Conservation (phyloP, 129 eudicot genomes). For the Artemisia annua region DNA sequence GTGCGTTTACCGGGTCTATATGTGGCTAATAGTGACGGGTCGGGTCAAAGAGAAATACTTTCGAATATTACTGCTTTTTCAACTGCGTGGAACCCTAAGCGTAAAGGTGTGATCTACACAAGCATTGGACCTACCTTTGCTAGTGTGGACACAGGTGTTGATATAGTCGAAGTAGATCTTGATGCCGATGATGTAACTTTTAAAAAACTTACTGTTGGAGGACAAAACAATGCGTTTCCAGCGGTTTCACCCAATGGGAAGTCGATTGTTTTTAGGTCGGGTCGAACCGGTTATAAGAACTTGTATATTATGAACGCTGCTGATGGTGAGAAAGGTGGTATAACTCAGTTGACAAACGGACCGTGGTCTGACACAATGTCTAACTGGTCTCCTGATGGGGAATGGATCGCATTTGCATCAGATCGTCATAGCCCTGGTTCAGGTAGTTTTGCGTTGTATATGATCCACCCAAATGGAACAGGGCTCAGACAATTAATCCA, state of each 20-base stretch:
- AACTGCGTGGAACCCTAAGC: conserved; percentile 67
- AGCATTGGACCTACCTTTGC: conserved; percentile 81
- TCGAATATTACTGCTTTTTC: conserved; percentile 44
- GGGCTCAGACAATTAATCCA: conserved; percentile 68
- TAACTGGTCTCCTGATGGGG: conserved; percentile 91
- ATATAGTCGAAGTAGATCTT: conserved; percentile 57
- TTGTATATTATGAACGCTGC: conserved; percentile 80
- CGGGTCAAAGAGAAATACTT: conserved; percentile 46
- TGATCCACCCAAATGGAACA: conserved; percentile 86
- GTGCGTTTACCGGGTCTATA: conserved; percentile 62
- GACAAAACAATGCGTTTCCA: conserved; percentile 85
- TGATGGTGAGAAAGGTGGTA: conserved; percentile 59
- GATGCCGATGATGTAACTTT: conserved; percentile 43
- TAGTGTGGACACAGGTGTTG: conserved; percentile 58
- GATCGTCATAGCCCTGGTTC: conserved; percentile 75
- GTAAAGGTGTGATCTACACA: conserved; percentile 74
- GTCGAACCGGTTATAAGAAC: conserved; percentile 78
- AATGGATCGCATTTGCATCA: conserved; percentile 82
- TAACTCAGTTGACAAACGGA: conserved; percentile 42
- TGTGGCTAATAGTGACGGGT: conserved; percentile 68
- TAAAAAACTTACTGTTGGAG: conserved; percentile 57
- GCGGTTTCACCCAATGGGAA: conserved; percentile 91
- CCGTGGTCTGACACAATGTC: conserved; percentile 91
- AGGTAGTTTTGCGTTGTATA: conserved; percentile 63
- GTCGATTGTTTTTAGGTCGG: conserved; percentile 76